Evolutionary conservation across 257 asterid genomes (phyloP).

Genomic region (Solanum chilense): DNA sequence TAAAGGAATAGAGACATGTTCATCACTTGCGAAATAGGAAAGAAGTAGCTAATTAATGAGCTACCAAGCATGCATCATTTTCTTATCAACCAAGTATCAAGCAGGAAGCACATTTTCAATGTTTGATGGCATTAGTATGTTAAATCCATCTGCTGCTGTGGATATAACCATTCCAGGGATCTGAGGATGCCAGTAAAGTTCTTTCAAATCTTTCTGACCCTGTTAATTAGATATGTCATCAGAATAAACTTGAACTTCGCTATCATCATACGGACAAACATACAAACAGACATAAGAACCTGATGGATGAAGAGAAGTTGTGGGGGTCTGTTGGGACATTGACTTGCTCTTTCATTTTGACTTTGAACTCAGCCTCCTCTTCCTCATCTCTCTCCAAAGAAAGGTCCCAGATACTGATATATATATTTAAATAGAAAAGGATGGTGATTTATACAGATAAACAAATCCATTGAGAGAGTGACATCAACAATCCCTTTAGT

Average conservation of each 20-base stretch:
- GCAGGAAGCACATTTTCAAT: constrained; percentile 44
- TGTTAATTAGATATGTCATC: constrained; percentile 10
- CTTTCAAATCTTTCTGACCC: constrained; percentile 97
- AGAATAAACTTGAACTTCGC: too few relatives aligned
- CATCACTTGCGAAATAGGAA: too few relatives aligned
- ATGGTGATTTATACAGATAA: background rate
- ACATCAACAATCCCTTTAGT: background rate
- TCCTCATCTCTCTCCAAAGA: constrained; percentile 48
- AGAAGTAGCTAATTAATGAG: too few relatives aligned
- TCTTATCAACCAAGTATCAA: too few relatives aligned
- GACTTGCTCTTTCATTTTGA: constrained; percentile 50
- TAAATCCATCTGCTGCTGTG: constrained; percentile 82
- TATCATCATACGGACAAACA: too few relatives aligned
- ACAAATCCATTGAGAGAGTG: too few relatives aligned
- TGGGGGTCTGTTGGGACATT: constrained; percentile 94
- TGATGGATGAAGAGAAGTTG: constrained; percentile 94
- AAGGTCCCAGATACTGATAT: constrained; percentile 51
- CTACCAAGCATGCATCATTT: too few relatives aligned
- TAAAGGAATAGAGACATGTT: too few relatives aligned
- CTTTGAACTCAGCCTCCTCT: constrained; percentile 83
- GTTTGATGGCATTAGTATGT: constrained; percentile 77
- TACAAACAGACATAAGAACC: constrained; percentile 18
- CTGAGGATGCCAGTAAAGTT: constrained; percentile 87
- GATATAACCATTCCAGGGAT: constrained; percentile 85
- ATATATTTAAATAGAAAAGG: background rate